Evolutionary conservation across 495 filamentous ascomycete species (phyloP).

Genomic region (Hypoxylon intermedium): DNA sequence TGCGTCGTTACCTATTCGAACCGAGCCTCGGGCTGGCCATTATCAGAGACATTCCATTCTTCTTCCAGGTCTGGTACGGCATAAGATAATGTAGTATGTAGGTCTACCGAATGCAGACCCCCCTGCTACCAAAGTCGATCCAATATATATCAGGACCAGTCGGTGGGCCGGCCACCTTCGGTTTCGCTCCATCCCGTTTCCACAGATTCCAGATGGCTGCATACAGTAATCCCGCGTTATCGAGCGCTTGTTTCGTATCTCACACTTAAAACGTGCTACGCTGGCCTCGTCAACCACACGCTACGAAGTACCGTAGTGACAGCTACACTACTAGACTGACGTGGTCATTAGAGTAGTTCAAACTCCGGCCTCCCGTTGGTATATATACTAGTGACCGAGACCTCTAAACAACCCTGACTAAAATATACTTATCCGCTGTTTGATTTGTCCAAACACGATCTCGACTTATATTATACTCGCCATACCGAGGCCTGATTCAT

Average conservation of each 20-base stretch:
- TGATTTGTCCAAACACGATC: conserved; percentile 7
- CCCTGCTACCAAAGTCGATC: conserved; percentile 14
- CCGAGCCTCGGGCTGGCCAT: background rate
- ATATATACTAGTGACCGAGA: background rate
- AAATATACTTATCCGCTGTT: background rate
- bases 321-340: background rate
- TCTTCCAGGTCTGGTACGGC: background rate
- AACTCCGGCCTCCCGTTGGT: conserved; percentile 20
- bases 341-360: conserved; percentile 18
- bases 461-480: background rate
- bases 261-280: conserved; percentile 5
- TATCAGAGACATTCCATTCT: background rate
- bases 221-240: conserved; percentile 19
- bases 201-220: conserved; percentile 10
- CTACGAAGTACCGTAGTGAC: conserved; percentile 15
- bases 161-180: conserved; percentile 24
- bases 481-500: conserved; percentile 1
- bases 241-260: background rate
- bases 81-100: no score
- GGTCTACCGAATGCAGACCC: background rate
- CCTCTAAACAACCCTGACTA: background rate
- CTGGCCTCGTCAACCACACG: background rate
- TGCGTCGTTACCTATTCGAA: conserved; percentile 1
- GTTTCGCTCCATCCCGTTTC: conserved; percentile 20
- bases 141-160: conserved; percentile 24